Evolutionary conservation across 208 protist species (phyloP), one percentile per base, ranked within the genome.

Genomic region (Acanthamoeba sp.): DNA sequence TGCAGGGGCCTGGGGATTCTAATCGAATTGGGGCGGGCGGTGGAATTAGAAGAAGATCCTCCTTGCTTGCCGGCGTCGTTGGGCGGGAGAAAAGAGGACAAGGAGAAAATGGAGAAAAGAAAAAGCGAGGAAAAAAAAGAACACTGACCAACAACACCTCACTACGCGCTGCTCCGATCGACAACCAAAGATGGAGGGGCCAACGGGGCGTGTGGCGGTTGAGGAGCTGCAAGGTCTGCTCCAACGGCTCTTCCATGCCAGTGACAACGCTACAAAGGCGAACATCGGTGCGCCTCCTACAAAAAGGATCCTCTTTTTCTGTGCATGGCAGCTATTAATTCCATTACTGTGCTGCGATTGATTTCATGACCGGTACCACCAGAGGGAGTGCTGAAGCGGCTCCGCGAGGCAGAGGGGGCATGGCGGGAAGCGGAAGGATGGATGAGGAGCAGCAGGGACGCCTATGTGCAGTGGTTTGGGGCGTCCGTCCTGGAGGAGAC

Each of bases 391-490:
- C 38, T 78, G 69, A 34, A 42, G 69, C 5, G 69, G 24, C 12
- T 78, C 12, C 69, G 69, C n/a, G 69, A 78, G 34, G 36, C 34
- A 2, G 69, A 78, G 12, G 69, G 69, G 18, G 69, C 69, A 6
- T 78, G 69, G 69, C 69, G 34, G 12, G 69, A 78, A 20, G 69
- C 69, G 3, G 20, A 78, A 42, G 2, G 1, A 38, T 78, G 69
- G 69, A 34, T 78, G 69, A 32, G 69, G 34, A 78, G 69, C 69
- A 78, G 69, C 34, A 18, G 36, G 34, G 69, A 78, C n/a, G 69
- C 69, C 32, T 78, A 78, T 42, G 69, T 78, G 69, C 34, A 42
- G 69, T 78, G 69, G 69, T 78, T 78, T 78, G 69, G 69, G 18
- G n/a, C 69, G 34, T 2, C 32, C 2, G 69, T 78, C 16, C n/a